Conservation (phyloP, 352 stramenopile species). For the Phytophthora cajani region DNA sequence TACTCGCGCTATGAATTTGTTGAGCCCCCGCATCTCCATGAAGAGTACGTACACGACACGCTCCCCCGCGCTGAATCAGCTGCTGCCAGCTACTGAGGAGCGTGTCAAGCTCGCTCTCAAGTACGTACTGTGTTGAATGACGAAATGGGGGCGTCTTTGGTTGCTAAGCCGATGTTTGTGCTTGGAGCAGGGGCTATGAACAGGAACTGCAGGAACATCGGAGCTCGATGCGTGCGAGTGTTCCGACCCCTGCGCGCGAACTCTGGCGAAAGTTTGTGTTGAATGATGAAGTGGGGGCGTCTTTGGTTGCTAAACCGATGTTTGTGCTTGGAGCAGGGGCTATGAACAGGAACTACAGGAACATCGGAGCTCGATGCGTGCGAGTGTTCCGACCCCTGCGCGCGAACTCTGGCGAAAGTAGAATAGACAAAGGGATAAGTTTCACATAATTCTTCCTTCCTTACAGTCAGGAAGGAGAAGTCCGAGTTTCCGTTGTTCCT, state of each 20-base stretch:
- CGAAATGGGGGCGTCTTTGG: neutral
- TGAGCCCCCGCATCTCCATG: conserved; percentile 65
- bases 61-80: conserved; percentile 67
- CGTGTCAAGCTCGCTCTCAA: conserved; percentile 58
- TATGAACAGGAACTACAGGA: conserved; percentile 55
- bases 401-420: conserved; percentile 30
- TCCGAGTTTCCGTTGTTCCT: neutral
- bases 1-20: conserved; percentile 17
- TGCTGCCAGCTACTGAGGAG: conserved; percentile 68
- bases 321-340: conserved; percentile 28
- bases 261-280: too few relatives aligned
- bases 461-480: conserved; percentile 21
- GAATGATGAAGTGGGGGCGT: neutral
- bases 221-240: conserved; percentile 14
- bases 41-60: conserved; percentile 65
- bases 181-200: conserved; percentile 47
- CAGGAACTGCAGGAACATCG: conserved; percentile 44
- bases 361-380: conserved; percentile 23
- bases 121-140: conserved; percentile 33
- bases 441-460: conserved; percentile 5
- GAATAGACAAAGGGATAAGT: too few relatives aligned
- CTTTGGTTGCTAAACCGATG: conserved; percentile 5
- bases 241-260: too few relatives aligned
- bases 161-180: conserved; percentile 9
- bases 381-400: neutral